phyloP scores from a whole-genome alignment of 2,329 filamentous ascomycete genomes.

The Karstenula rhodostoma region DNA sequence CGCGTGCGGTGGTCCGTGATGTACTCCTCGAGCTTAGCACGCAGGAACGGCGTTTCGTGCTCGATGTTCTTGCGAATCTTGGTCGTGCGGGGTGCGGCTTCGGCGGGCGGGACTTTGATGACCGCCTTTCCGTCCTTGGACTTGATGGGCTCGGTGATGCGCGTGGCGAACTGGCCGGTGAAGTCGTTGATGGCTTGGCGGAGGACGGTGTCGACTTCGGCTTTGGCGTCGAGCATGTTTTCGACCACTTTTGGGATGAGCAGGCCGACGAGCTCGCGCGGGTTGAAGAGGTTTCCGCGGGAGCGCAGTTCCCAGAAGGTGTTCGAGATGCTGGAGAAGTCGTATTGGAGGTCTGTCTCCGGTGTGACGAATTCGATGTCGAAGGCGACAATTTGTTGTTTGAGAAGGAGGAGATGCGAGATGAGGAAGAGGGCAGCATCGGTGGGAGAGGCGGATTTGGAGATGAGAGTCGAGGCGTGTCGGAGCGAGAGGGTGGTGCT shows the following conservation, averaged over 20 bases:
- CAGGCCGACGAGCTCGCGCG: slow-evolving; percentile 67
- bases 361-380: slow-evolving; percentile 83
- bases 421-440: slow-evolving; percentile 93
- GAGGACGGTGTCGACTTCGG: slow-evolving; percentile 70
- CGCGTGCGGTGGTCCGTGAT: slow-evolving; percentile 70
- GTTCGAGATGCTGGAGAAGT: slow-evolving; percentile 70
- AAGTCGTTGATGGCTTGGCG: slow-evolving; percentile 72
- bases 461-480: slow-evolving; percentile 75
- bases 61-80: slow-evolving; percentile 64
- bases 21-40: slow-evolving; percentile 67
- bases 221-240: slow-evolving; percentile 76
- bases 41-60: slow-evolving; percentile 64
- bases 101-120: slow-evolving; percentile 32
- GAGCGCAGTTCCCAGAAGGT: slow-evolving; percentile 74
- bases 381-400: slow-evolving; percentile 94
- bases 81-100: slow-evolving; percentile 43
- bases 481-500: slow-evolving; percentile 87
- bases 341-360: slow-evolving; percentile 66
- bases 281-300: slow-evolving; percentile 71
- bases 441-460: slow-evolving; percentile 67
- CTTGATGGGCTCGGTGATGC: slow-evolving; percentile 62
- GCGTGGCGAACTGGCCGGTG: slow-evolving; percentile 64
- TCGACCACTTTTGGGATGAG: slow-evolving; percentile 72
- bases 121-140: slow-evolving; percentile 27
- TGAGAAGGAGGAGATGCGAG: slow-evolving; percentile 91